Base-by-base conservation (phyloP, 768 basidiomycete species). In the Amylocystis lapponica region DNA sequence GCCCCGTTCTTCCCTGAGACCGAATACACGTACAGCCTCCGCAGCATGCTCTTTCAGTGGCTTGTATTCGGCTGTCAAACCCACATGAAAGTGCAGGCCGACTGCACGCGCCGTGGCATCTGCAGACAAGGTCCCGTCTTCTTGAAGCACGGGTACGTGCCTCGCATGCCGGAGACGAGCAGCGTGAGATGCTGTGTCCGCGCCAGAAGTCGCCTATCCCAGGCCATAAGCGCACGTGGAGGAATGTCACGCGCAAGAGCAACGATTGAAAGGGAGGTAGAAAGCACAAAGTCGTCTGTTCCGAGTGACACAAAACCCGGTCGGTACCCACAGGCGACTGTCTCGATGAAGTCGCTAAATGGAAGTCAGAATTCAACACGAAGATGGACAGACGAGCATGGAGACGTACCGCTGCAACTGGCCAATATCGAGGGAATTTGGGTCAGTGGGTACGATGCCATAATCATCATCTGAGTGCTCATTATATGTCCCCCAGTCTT, bases 181-280 rank as follows among this genome's bases (percentile, higher is more conserved):
- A 86, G 70, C 5, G 76, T 76, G 36, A 87, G 66, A 61, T 83
- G 68, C 17, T 76, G 75, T 11, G 72, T 64, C 23, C 71, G 68
- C 4, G 76, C 67, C 17, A 86, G 67, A 5, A 86, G 70, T 8
- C 73, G 73, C 12, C 75, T 68, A 53, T 87, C 85, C 85, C 85
- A 87, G 19, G 83, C 83, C 61, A 83, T 75, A 25, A 87, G 65
- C 9, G 82, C 83, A 27, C 78, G 77, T 3, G 81, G 71, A 10
- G 81, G 72, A 19, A 84, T 76, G 38, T 66, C 68, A 11, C 69
- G 52, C 12, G 77, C 67, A 10, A 83, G 67, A 9, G 51, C 62
- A 45, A 79, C 64, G 30, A 76, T 69, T 10, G 80, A 76, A n/a
- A 78, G 45, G 2, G 79, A 80, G 6, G 82, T 64, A 2, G 78